Evolutionary conservation across 768 basidiomycete species (phyloP), one percentile per base, ranked within the genome.

Genomic region (Kondoa subrosea): DNA sequence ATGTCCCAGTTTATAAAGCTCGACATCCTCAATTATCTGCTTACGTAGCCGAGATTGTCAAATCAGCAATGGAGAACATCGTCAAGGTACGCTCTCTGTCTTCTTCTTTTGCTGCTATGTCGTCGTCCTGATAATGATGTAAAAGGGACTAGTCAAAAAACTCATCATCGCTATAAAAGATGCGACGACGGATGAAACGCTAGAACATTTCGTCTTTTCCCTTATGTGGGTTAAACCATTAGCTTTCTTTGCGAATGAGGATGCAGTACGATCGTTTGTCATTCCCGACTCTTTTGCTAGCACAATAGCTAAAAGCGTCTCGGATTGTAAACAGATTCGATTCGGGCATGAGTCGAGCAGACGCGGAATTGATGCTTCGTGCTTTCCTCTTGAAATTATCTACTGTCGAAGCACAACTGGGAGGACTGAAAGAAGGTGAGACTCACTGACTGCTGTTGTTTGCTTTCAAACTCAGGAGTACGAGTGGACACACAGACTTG

Each of bases 161-260:
- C 83, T 91, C 4, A 82, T 89, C 1, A 79, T 96, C 3, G 86
- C 91, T 33, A 85, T 96, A 76, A 91, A 90, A 73, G 84, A 87
- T 75, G 84, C 16, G 0, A 30, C 1, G 0, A 12, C 83, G 70
- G 82, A 87, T 12, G 85, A 90, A 69, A 79, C 85, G 27, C 78
- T 95, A n/a, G 92, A 97, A 76, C 83, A 91, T 1, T 95, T 88
- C 76, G 82, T 93, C 25, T 90, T 95, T 76, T 85, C 89, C 27
- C 76, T 93, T n/a, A 85, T 86, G 69, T 87, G 82, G 76, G 85
- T 92, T 83, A 30, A 59, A 68, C 27, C 32, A n/a, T 70, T 30
- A 34, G n/a, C 21, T 34, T 29, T 17, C 27, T 60, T 66, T 17
- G 21, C 26, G 26, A 30, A 26, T 50, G 40, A 16, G 21, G 4